These are phyloP conservation scores for Heliamphora exappendiculata DNA, from an alignment of 148 eudicot genomes.

Conservation along the genomic window DNA sequence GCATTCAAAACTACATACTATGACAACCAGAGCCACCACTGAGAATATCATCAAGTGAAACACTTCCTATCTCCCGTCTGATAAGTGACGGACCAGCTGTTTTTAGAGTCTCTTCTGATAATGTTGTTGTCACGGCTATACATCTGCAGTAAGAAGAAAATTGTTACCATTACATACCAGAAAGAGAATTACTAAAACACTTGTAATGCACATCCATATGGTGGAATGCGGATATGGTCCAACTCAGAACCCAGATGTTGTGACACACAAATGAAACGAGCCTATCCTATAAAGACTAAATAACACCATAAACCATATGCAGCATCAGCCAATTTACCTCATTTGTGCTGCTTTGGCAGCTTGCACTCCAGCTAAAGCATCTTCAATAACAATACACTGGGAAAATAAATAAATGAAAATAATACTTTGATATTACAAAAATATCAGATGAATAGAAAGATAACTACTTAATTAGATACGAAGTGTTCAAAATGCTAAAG, in stretches of 20 bases:
- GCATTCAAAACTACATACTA: constrained; percentile 71
- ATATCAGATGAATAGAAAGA: background rate
- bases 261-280: background rate
- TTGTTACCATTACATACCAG: background rate
- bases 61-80: constrained; percentile 77
- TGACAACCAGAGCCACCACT: constrained; percentile 67
- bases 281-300: background rate
- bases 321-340: constrained; percentile 45
- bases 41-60: constrained; percentile 76
- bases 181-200: background rate
- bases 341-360: constrained; percentile 91
- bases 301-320: background rate
- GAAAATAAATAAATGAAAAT: constrained; percentile 14
- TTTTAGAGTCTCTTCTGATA: constrained; percentile 65
- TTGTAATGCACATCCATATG: background rate
- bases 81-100: constrained; percentile 72
- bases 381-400: constrained; percentile 95
- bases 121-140: constrained; percentile 91
- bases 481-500: background rate
- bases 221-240: background rate
- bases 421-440: constrained; percentile 2
- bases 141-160: constrained; percentile 54
- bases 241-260: background rate
- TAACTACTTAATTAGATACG: background rate
- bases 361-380: constrained; percentile 95